phyloP scores from a whole-genome alignment of 2,329 filamentous ascomycete genomes.

The Lasiodiplodia gonubiensis region DNA sequence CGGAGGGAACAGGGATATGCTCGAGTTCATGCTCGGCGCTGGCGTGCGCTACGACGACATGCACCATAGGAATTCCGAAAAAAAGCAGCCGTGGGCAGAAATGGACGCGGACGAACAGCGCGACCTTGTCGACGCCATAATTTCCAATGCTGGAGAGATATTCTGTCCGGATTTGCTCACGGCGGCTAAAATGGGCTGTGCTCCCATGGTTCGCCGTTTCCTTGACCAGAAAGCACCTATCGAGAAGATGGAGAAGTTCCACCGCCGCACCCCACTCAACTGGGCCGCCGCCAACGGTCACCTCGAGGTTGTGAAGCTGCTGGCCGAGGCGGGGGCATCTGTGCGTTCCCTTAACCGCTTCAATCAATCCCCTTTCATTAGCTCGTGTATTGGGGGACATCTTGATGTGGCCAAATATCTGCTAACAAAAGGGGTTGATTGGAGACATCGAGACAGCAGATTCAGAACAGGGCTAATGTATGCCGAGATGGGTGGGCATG shows the following conservation, averaged over 20 bases:
- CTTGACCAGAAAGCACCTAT: not conserved
- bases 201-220: not conserved
- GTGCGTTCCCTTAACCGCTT: too few relatives aligned
- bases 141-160: not conserved
- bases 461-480: too few relatives aligned
- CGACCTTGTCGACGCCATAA: not conserved
- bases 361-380: too few relatives aligned
- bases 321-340: constrained; percentile 10
- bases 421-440: too few relatives aligned
- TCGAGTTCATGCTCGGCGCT: not conserved
- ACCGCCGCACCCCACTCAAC: constrained; percentile 12
- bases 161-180: not conserved
- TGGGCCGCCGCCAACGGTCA: constrained; percentile 14
- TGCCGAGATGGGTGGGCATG: too few relatives aligned
- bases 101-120: not conserved
- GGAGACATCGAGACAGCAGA: too few relatives aligned
- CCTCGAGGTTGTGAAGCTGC: constrained; percentile 9
- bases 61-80: too few relatives aligned
- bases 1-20: not conserved
- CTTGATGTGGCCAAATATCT: too few relatives aligned
- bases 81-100: not conserved
- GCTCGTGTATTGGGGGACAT: too few relatives aligned
- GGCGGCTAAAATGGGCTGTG: not conserved
- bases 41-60: too few relatives aligned
- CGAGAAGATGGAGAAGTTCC: not conserved